phyloP scores from a whole-genome alignment of 2,329 filamentous ascomycete species.

The Falciphora oryzae region DNA sequence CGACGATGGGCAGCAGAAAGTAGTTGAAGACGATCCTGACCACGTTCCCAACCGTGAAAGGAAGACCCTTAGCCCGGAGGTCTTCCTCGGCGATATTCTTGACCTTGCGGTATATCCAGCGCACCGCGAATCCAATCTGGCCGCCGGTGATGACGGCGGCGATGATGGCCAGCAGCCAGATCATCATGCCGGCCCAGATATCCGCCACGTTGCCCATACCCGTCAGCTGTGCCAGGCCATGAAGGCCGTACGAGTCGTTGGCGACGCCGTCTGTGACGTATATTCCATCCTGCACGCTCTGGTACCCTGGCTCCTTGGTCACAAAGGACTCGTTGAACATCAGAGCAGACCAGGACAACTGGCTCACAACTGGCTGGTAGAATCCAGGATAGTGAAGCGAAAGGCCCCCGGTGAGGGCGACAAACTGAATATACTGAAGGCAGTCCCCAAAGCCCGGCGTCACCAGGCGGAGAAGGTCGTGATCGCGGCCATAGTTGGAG shows the following conservation, averaged over 20 bases:
- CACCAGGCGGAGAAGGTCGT: conserved; percentile 83
- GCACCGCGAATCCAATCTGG: conserved; percentile 69
- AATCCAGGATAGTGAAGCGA: conserved; percentile 88
- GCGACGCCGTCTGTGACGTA: conserved; percentile 65
- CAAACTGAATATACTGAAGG: conserved; percentile 92
- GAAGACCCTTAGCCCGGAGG: conserved; percentile 82
- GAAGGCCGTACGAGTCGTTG: conserved; percentile 60
- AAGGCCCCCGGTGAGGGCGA: conserved; percentile 79
- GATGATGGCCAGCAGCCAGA: conserved; percentile 81
- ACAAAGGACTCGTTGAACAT: conserved; percentile 93
- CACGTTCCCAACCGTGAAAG: conserved; percentile 74
- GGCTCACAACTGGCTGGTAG: conserved; percentile 86
- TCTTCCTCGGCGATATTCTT: conserved; percentile 76
- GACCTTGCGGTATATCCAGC: conserved; percentile 70
- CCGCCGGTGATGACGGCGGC: conserved; percentile 60
- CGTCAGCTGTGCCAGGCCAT: conserved; percentile 71
- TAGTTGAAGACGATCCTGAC: conserved; percentile 89
- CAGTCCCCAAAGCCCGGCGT: conserved; percentile 97
- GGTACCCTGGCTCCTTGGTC: conserved; percentile 57
- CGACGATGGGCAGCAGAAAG: conserved; percentile 80
- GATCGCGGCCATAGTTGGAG: conserved; percentile 94
- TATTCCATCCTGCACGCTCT: conserved; percentile 74
- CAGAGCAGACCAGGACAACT: conserved; percentile 79
- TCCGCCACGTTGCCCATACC: conserved; percentile 73
- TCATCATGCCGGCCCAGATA: conserved; percentile 89